Evolutionary conservation across 306 rosid genomes (phyloP).

Genomic region (Cucurbita argyrosperma): DNA sequence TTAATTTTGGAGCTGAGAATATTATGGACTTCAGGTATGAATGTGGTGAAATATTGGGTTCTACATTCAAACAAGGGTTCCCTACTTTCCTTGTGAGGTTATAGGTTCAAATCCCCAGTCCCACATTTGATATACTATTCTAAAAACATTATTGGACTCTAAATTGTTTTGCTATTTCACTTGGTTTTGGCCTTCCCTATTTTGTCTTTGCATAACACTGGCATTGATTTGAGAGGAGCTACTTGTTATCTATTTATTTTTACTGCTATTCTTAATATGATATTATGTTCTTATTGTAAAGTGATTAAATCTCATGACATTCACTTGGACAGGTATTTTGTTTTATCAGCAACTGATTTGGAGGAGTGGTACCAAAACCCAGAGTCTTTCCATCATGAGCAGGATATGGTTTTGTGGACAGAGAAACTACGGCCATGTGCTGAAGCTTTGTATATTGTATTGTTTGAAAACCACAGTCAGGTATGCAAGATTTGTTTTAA

Average conservation of each 20-base stretch:
- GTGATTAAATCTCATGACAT: background rate
- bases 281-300: background rate
- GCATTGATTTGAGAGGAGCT: background rate
- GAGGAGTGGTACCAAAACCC: slow-evolving; percentile 86
- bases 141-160: background rate
- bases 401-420: slow-evolving; percentile 98
- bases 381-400: slow-evolving; percentile 90
- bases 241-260: background rate
- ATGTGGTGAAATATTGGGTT: background rate
- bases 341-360: slow-evolving; percentile 69
- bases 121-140: background rate
- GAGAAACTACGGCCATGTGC: slow-evolving; percentile 97
- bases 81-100: background rate
- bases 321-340: slow-evolving; percentile 61
- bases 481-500: slow-evolving; percentile 29
- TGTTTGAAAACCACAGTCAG: slow-evolving; percentile 88
- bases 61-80: background rate
- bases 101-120: background rate
- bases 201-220: background rate
- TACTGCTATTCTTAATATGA: background rate
- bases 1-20: background rate
- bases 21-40: background rate
- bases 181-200: background rate
- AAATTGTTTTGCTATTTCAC: background rate
- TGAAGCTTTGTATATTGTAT: slow-evolving; percentile 80